Evolutionary conservation across 2,329 filamentous ascomycete genomes (phyloP), one percentile per base, ranked within the genome.

Genomic region (Atkinsonella texensis): DNA sequence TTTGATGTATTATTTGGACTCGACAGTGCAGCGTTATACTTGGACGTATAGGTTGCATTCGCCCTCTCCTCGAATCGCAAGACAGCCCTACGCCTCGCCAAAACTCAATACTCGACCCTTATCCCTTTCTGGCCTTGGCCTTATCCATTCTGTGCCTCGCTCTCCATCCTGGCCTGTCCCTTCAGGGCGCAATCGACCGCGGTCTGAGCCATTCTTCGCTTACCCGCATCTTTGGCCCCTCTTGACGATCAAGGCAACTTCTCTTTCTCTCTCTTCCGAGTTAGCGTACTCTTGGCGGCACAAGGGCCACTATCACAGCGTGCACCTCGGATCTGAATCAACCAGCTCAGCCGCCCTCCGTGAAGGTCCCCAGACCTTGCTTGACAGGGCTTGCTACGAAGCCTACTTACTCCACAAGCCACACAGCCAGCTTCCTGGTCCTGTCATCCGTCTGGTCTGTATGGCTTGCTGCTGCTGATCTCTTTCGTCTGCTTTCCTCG

Each of bases 51-150:
- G n/a, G 46, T 31, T n/a, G 50, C 39, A 35, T 45, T 46, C 33
- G 46, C 33, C 42, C 44, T 10, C 35, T 44, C 44, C 44, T 38
- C 48, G 48, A 50, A 50, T 50, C 53, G 32, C 39, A 52, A 31
- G 35, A 31, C 49, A 48, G 47, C 47, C 53, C 20, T 45, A 52
- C 43, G 50, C 43, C 50, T 48, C 48, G 44, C 17, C 28, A 9
- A 54, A 54, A 54, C 50, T 54, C 42, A 50, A 54, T 52, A 43
- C 43, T 44, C n/a, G 35, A 48, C 23, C 47, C 48, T n/a, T 50
- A 50, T 52, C 53, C 53, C 51, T 18, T 54, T 54, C 47, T 48
- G 50, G 53, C 33, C 32, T 32, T 41, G 38, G 46, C 33, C 51
- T 28, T 45, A 35, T 52, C 51, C 47, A 48, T 40, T 52, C 49